phyloP scores from a whole-genome alignment of 2,329 filamentous ascomycete genomes.

The Knufia petricola region DNA sequence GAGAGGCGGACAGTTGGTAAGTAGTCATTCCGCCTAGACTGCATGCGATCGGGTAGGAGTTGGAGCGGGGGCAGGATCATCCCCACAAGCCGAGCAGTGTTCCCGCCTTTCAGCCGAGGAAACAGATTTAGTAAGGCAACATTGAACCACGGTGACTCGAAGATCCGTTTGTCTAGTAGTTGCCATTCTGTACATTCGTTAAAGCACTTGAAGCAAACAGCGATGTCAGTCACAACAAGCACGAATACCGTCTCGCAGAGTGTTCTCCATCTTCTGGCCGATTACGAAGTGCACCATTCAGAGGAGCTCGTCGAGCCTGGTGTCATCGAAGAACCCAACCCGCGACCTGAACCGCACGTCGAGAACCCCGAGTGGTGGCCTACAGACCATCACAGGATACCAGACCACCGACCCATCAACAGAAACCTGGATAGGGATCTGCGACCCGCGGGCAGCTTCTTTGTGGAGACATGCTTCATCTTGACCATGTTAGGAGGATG shows the following conservation, averaged over 20 bases:
- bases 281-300: slow-evolving; percentile 10
- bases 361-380: slow-evolving; percentile 37
- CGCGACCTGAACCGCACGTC: not conserved
- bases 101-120: too few species aligned
- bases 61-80: too few species aligned
- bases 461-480: slow-evolving; percentile 39
- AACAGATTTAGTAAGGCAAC: too few species aligned
- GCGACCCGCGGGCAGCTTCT: slow-evolving; percentile 35
- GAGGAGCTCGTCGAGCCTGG: not conserved
- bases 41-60: too few species aligned
- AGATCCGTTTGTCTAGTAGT: too few species aligned
- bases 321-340: not conserved
- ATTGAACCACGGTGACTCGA: too few species aligned
- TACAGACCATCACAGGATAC: slow-evolving; percentile 38
- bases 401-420: slow-evolving; percentile 39
- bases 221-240: slow-evolving; percentile 9
- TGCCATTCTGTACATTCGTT: not conserved
- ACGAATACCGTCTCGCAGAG: not conserved
- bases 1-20: too few species aligned
- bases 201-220: not conserved
- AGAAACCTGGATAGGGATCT: slow-evolving; percentile 33
- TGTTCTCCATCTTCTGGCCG: slow-evolving; percentile 4
- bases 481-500: slow-evolving; percentile 43
- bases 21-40: too few species aligned
- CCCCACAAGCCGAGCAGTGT: too few species aligned